Conservation (phyloP, 2,329 filamentous ascomycete species). For the Ceratocystis smalleyi region DNA sequence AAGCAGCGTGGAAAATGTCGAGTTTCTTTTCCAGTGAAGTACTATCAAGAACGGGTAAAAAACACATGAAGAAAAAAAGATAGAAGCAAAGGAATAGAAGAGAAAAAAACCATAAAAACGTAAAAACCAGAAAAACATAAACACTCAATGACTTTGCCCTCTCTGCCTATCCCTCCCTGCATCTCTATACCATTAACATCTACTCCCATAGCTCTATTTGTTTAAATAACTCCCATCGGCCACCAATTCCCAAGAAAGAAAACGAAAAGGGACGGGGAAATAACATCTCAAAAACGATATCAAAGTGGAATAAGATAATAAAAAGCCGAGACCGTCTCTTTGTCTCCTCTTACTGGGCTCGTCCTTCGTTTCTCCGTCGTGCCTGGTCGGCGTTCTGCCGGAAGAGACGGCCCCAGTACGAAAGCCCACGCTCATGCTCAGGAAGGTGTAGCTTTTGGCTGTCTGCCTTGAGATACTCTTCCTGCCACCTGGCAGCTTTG, state of each 20-base stretch:
- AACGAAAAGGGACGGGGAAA: background rate
- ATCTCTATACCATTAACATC: background rate
- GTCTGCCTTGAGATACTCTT: conserved; percentile 9
- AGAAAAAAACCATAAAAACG: background rate
- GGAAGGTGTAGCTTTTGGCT: conserved; percentile 5
- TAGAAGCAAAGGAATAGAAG: background rate
- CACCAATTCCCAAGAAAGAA: background rate
- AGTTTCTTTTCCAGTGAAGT: background rate
- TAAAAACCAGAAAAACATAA: background rate
- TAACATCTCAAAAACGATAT: background rate
- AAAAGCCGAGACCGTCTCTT: background rate
- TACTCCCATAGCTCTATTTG: background rate
- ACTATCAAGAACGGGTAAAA: background rate
- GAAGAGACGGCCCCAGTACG: conserved; percentile 16
- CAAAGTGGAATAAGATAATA: background rate
- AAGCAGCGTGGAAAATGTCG: background rate
- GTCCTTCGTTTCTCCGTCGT: background rate
- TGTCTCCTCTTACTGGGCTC: background rate
- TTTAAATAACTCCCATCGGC: background rate
- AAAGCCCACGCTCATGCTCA: conserved; percentile 14
- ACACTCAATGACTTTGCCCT: background rate
- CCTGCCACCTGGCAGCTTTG: background rate
- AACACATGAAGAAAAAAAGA: background rate
- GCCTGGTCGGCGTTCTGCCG: conserved; percentile 14
- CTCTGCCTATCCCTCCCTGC: background rate